These are phyloP conservation scores for Geotrichum ghanense DNA, from an alignment of 805 yeast genomes.

Conservation along the genomic window DNA sequence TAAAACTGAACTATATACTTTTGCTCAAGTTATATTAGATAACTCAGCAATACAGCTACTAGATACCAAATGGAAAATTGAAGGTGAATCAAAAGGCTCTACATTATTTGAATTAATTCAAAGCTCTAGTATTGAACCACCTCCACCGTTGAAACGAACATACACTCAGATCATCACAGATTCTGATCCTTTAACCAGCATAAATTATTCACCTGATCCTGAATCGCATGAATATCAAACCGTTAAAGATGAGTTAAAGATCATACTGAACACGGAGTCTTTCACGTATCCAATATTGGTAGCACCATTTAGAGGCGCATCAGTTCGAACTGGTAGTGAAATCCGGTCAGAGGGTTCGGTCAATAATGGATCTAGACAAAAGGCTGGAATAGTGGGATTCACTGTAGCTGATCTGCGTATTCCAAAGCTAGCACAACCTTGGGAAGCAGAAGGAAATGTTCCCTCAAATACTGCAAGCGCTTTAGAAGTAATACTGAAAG, in stretches of 20 bases:
- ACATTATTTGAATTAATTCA: conserved; percentile 90
- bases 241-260: conserved; percentile 67
- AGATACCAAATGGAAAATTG: conserved; percentile 97
- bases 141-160: conserved; percentile 79
- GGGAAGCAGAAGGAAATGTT: conserved; percentile 86
- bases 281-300: conserved; percentile 99
- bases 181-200: conserved; percentile 70
- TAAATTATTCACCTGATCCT: conserved; percentile 67
- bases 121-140: conserved; percentile 74
- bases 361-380: conserved; percentile 94
- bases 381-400: conserved; percentile 91
- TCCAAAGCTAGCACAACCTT: conserved; percentile 79
- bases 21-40: conserved; percentile 98
- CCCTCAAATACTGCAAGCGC: conserved; percentile 90
- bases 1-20: conserved; percentile 96
- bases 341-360: conserved; percentile 99
- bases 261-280: conserved; percentile 91
- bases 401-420: conserved; percentile 83
- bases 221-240: conserved; percentile 62
- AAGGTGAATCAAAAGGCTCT: conserved; percentile 59
- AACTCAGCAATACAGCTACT: conserved; percentile 98
- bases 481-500: conserved; percentile 89
- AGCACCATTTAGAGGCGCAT: conserved; percentile 98
- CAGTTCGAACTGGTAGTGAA: conserved; percentile 99
- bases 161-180: conserved; percentile 98